Percentiles rank a stretch among this genome's conserved stretches.
Evolutionary conservation across 768 basidiomycete species (phyloP).

Genomic region (Dacryopinax spathularia): DNA sequence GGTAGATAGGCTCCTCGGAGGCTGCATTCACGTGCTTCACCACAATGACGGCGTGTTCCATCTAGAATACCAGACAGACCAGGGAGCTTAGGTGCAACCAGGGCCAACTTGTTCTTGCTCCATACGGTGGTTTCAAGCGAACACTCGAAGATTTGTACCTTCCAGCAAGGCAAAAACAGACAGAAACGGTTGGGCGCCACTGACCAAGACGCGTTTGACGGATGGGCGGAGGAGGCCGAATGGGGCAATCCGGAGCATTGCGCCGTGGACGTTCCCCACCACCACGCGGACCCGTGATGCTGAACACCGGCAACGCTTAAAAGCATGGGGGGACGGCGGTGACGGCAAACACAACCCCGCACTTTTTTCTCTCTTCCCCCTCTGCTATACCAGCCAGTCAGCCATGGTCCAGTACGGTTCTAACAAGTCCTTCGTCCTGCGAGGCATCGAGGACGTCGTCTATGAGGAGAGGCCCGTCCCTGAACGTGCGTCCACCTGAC

Average conservation of each 20-base stretch:
- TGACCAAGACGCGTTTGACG: neutral
- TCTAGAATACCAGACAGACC: neutral
- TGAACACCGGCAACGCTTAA: neutral
- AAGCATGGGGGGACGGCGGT: neutral
- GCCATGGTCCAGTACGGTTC: constrained; percentile 35
- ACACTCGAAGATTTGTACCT: neutral
- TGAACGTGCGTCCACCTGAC: constrained; percentile 33
- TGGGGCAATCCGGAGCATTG: neutral
- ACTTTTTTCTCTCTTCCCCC: constrained; percentile 3
- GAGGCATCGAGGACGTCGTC: constrained; percentile 48
- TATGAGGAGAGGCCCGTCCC: constrained; percentile 69
- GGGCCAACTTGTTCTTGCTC: neutral
- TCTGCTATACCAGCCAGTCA: constrained; percentile 15
- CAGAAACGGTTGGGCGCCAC: neutral
- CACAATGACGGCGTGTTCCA: neutral
- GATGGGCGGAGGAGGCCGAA: neutral
- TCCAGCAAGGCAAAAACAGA: neutral
- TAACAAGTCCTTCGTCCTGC: constrained; percentile 68
- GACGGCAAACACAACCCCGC: neutral
- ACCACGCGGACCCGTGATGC: neutral
- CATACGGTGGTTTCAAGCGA: neutral
- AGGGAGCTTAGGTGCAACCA: neutral
- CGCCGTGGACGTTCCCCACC: neutral
- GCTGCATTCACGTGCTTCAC: neutral
- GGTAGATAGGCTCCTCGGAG: neutral